These are phyloP conservation scores for Hanseniaspora meyeri DNA, from an alignment of 805 yeast species.

Conservation along the genomic window DNA sequence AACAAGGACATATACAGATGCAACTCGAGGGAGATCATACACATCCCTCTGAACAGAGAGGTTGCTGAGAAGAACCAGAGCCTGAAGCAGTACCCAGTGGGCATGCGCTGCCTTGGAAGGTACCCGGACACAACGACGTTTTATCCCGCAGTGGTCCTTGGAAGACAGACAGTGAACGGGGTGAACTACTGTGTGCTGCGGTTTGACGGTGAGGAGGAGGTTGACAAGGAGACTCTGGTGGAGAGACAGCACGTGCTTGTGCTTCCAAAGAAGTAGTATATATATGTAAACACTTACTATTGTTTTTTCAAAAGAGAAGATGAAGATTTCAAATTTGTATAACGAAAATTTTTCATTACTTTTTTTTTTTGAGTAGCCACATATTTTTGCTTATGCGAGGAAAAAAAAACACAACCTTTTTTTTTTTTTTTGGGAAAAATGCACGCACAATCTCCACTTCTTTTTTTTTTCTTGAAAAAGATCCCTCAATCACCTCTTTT, in stretches of 20 bases:
- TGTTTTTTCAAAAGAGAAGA: not conserved
- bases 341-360: not conserved
- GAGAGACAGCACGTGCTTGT: slow-evolving; percentile 74
- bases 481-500: too few relatives aligned
- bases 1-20: slow-evolving; percentile 80
- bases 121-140: slow-evolving; percentile 97
- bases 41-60: slow-evolving; percentile 44
- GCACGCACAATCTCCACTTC: too few relatives aligned
- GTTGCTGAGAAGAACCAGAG: slow-evolving; percentile 17
- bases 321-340: too few relatives aligned
- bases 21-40: slow-evolving; percentile 61
- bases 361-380: too few relatives aligned
- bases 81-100: slow-evolving; percentile 50
- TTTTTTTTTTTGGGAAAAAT: too few relatives aligned
- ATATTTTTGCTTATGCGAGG: too few relatives aligned
- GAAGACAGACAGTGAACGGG: slow-evolving; percentile 44
- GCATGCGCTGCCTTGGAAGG: slow-evolving; percentile 75
- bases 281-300: too few relatives aligned
- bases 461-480: too few relatives aligned
- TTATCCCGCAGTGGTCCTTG: slow-evolving; percentile 84
- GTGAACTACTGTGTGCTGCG: slow-evolving; percentile 48
- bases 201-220: slow-evolving; percentile 97
- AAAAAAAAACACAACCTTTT: too few relatives aligned
- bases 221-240: slow-evolving; percentile 87
- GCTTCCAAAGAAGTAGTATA: slow-evolving; percentile 34